These are phyloP conservation scores for Hypoxylon cercidicola DNA, from an alignment of 495 filamentous ascomycete genomes.

Conservation along the genomic window DNA sequence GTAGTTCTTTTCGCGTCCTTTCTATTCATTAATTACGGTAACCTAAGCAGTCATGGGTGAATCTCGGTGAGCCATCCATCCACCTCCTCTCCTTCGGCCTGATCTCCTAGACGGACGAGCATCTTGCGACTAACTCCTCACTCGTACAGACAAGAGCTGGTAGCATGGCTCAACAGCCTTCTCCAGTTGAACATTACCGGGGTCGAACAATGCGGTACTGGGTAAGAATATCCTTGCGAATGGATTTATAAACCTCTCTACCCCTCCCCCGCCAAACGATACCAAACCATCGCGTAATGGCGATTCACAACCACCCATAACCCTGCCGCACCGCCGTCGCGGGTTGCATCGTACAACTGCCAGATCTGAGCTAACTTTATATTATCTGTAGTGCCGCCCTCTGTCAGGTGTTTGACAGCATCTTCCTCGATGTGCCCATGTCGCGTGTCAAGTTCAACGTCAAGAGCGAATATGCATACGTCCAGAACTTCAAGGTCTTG, in stretches of 20 bases:
- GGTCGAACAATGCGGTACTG: constrained; percentile 98
- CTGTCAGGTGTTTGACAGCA: constrained; percentile 97
- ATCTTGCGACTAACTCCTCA: constrained; percentile 20
- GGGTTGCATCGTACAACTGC: not conserved
- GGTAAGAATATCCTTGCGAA: constrained; percentile 71
- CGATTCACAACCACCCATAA: constrained; percentile 13
- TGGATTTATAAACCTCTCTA: constrained; percentile 42
- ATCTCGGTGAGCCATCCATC: constrained; percentile 37
- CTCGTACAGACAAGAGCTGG: constrained; percentile 84
- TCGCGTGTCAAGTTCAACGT: constrained; percentile 97
- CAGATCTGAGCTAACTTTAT: constrained; percentile 32
- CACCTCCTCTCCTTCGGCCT: not conserved
- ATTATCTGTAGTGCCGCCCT: constrained; percentile 77
- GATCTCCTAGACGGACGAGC: not conserved
- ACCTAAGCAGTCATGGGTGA: constrained; percentile 37
- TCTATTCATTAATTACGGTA: constrained; percentile 8
- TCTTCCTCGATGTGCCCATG: constrained; percentile 97
- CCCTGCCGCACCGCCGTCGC: constrained; percentile 6
- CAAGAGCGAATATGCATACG: constrained; percentile 95
- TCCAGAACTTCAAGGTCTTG: constrained; percentile 97
- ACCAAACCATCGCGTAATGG: constrained; percentile 2
- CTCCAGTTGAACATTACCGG: constrained; percentile 97
- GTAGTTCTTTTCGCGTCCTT: constrained; percentile 13
- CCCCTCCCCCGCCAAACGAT: constrained; percentile 49
- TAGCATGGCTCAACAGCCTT: constrained; percentile 97